Percentiles rank a stretch among this genome's conserved stretches.
Evolutionary conservation across 176 grass and related monocot species (phyloP).

Genomic region (Metroxylon sagu): DNA sequence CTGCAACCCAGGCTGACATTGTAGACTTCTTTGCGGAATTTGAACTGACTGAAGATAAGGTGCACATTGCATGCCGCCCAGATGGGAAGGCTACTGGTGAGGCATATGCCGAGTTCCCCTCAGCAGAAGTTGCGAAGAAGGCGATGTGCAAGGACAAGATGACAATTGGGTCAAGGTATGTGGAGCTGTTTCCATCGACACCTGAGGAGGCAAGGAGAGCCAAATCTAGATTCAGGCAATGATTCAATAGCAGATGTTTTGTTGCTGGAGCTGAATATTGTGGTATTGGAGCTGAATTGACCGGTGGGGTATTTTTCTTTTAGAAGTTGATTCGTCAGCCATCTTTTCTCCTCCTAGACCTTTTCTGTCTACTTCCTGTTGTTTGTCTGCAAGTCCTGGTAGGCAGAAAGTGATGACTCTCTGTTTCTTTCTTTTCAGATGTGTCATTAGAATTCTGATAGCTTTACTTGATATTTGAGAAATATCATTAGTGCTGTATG

Average conservation of each 20-base stretch:
- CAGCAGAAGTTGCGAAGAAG: conserved; percentile 58
- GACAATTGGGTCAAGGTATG: conserved; percentile 80
- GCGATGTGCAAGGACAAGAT: conserved; percentile 96
- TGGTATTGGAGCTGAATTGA: no score
- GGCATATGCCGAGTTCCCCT: conserved; percentile 68
- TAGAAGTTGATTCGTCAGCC: no score
- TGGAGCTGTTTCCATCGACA: conserved; percentile 78
- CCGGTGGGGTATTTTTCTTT: no score
- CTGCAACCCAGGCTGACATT: conserved; percentile 49
- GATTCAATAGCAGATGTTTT: conserved; percentile 4
- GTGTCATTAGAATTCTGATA: no score
- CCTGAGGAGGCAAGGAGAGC: conserved; percentile 55
- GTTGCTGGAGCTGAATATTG: no score
- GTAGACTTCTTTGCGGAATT: conserved; percentile 83
- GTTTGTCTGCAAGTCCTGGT: no score
- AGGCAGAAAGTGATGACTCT: no score
- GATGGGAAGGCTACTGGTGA: conserved; percentile 80
- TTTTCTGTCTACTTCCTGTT: no score
- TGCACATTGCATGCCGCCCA: conserved; percentile 51
- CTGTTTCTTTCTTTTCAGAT: no score
- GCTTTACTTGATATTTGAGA: no score
- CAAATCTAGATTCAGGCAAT: conserved; percentile 51
- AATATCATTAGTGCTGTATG: no score
- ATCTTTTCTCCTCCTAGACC: no score
- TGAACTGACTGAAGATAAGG: conserved; percentile 53